Conservation (phyloP, 768 basidiomycete species). For the Collybiopsis confluens region DNA sequence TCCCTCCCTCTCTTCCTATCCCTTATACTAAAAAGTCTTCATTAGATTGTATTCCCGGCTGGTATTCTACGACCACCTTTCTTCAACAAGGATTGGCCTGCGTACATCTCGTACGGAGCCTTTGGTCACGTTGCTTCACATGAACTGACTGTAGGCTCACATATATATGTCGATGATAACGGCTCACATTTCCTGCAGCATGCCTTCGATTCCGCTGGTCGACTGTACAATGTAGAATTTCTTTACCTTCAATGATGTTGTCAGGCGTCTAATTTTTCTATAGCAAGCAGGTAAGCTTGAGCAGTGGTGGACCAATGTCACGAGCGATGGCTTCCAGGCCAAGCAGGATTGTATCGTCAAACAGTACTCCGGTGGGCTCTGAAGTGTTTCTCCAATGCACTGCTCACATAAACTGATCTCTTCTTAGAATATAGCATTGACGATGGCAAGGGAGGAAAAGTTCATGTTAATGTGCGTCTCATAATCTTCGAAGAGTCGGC, state of each 20-base stretch:
- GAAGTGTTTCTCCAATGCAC: not conserved
- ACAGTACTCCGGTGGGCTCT: slow-evolving; percentile 73
- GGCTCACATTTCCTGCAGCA: slow-evolving; percentile 42
- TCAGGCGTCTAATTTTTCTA: no score
- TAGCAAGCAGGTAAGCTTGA: slow-evolving; percentile 74
- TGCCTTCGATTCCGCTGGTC: slow-evolving; percentile 86
- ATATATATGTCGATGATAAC: no score
- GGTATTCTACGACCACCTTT: slow-evolving; percentile 93
- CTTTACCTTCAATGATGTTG: no score
- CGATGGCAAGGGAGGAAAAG: slow-evolving; percentile 78
- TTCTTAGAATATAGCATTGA: slow-evolving; percentile 64
- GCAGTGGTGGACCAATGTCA: slow-evolving; percentile 91
- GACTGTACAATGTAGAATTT: slow-evolving; percentile 63
- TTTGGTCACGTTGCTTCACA: slow-evolving; percentile 93
- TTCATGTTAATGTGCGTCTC: slow-evolving; percentile 74
- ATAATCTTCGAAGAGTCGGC: not conserved
- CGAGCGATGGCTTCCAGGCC: slow-evolving; percentile 76
- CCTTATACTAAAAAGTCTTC: slow-evolving; percentile 1
- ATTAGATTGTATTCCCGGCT: slow-evolving; percentile 90
- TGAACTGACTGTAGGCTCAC: slow-evolving; percentile 72
- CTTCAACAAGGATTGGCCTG: slow-evolving; percentile 83
- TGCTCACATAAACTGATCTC: not conserved
- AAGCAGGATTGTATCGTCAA: slow-evolving; percentile 87
- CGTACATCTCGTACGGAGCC: slow-evolving; percentile 85
- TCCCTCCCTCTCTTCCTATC: not conserved